Evolutionary conservation across 1,284 basidiomycete genomes (phyloP).

Genomic region (Ceratobasidium theobromae): DNA sequence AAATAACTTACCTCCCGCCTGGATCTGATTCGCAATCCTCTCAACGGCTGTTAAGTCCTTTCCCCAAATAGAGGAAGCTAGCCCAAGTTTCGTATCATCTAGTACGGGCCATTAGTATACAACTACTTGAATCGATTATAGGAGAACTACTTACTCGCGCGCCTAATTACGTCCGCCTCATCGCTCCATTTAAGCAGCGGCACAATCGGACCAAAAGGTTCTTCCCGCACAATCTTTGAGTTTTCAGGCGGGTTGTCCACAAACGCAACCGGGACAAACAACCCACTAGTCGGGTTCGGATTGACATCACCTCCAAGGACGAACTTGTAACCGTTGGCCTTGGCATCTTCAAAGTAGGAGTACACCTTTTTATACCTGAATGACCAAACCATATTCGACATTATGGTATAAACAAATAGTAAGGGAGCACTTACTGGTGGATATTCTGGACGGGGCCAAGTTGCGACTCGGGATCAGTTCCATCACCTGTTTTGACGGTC

Average conservation of each 20-base stretch:
- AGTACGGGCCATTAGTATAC: background rate
- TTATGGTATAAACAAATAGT: too few relatives aligned
- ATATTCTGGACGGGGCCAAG: conserved; percentile 27
- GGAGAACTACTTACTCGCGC: conserved; percentile 10
- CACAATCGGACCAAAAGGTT: conserved; percentile 29
- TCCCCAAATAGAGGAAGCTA: conserved; percentile 21
- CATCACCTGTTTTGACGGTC: conserved; percentile 48
- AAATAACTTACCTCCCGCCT: conserved; percentile 16
- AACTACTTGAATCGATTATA: background rate
- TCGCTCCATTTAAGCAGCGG: conserved; percentile 29
- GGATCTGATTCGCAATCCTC: conserved; percentile 16
- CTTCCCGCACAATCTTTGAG: conserved; percentile 28
- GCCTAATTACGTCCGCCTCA: conserved; percentile 25
- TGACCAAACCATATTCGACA: too few relatives aligned
- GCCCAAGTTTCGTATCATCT: conserved; percentile 13
- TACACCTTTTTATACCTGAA: conserved; percentile 4
- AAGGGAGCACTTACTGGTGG: background rate
- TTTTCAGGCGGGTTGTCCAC: conserved; percentile 26
- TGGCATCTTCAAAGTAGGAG: conserved; percentile 20
- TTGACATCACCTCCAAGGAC: conserved; percentile 10
- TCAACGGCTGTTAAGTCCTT: conserved; percentile 10
- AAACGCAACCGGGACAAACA: conserved; percentile 13
- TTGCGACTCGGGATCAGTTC: conserved; percentile 1
- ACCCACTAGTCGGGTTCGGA: conserved; percentile 13
- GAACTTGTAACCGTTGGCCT: conserved; percentile 27